Evolutionary conservation across 495 filamentous ascomycete genomes (phyloP), one percentile per base, ranked within the genome.

Genomic region (Penicillium egyptiacum): DNA sequence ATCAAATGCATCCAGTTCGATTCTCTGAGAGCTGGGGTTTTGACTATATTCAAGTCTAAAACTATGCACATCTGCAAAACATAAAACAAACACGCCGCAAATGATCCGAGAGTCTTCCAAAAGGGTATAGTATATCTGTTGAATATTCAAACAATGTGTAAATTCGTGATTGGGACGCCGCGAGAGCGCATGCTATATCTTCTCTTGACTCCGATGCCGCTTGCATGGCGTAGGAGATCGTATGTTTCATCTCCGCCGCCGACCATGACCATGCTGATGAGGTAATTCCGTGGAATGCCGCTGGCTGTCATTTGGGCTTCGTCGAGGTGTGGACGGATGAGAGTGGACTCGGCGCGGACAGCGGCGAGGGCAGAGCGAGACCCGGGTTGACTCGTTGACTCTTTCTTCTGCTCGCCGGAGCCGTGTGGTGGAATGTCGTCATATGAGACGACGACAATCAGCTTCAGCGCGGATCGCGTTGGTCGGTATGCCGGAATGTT

Each of bases 201-300:
- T 68, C 91, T 83, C 71, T 85, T 83, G 44, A 96, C 65, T 0
- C 89, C 91, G 16, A 97, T 60, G 2, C 80, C 81, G 61, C 70
- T 77, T 14, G 89, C 83, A 60, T 73, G 74, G 49, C 69, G 79
- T 3, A 95, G 65, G 55, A 87, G 63, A 43, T 84, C 79, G 58
- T 86, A 88, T 42, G 83, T 86, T 56, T 81, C 77, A 16, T 90
- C 79, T 3, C 88, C 90, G 0, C 90, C 91, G 0, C 84, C 84
- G 8, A 95, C 86, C 87, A 98, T 89, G 22, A 96, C 80, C 86
- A 96, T 86, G 22, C 86, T 81, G 17, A 96, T 87, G 14, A 84
- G 83, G 58, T 92, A 74, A 50, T 84, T 83, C n/a, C 94, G 74
- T 41, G 79, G 75, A 37, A 95, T 76, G 0, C 92, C 92, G 11